Evolutionary conservation across 192 early-diverging fungal species (phyloP).

Genomic region (Gonapodya prolifera): DNA sequence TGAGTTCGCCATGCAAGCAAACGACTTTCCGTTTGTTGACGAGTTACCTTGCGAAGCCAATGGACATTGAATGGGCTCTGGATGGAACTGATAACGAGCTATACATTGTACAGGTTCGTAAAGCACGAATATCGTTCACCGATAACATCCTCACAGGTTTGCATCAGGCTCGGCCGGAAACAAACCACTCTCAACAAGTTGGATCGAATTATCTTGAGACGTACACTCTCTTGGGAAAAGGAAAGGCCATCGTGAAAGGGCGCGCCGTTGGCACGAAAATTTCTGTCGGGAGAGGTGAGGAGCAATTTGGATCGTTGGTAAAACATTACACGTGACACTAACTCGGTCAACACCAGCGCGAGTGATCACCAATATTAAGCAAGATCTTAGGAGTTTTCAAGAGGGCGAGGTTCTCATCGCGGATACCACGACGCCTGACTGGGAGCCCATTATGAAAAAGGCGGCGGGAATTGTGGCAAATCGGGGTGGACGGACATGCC

Average conservation of each 20-base stretch:
- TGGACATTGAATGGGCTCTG: conserved; percentile 7
- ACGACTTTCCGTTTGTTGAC: neutral
- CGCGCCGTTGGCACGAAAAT: neutral
- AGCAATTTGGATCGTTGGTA: neutral
- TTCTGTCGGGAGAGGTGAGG: neutral
- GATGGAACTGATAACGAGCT: neutral
- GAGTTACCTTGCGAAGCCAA: neutral
- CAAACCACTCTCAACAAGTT: neutral
- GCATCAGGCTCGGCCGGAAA: neutral
- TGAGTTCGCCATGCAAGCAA: neutral
- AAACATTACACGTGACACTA: neutral
- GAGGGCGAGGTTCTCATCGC: conserved; percentile 11
- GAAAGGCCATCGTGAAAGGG: neutral
- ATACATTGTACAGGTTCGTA: neutral
- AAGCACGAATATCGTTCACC: neutral
- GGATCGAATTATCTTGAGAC: neutral
- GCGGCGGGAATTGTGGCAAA: conserved; percentile 24
- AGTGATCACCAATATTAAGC: neutral
- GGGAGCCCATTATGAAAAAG: conserved; percentile 24
- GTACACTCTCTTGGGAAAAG: neutral
- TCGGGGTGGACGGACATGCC: conserved; percentile 20
- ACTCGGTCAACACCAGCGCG: neutral
- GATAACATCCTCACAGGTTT: neutral
- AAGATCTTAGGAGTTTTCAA: conserved; percentile 8
- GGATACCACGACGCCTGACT: conserved; percentile 11